Base-by-base conservation (phyloP, 768 basidiomycete species). In the Psilocybe sp. region DNA sequence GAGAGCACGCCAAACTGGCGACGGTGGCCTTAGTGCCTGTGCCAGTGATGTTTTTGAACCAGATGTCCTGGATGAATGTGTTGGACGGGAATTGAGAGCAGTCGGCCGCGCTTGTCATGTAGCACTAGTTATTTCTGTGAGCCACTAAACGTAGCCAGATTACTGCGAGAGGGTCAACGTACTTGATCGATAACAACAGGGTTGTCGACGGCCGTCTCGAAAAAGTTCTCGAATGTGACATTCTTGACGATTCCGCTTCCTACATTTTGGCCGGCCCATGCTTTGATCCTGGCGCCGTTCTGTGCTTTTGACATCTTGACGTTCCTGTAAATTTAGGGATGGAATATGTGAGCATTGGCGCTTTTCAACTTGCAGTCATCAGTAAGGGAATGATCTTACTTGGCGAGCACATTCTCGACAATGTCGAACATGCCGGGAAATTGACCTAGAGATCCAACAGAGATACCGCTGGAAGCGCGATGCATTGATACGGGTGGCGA, bases 261-360 rank as follows among this genome's bases (percentile, higher is more conserved):
- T 23, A 82, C 80, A 46, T 76, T 74, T 13, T 73, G 69, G 4
- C 83, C 85, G 5, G 81, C 83, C 70, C 77, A 87, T 1, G 81
- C 79, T 62, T 87, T 87, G 64, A 85, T 85, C 32, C 85, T 72
- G 1, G 82, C 83, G 1, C 84, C 85, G 54, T 85, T 85, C 58
- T 81, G 70, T 9, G 81, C 80, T 48, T 84, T 82, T 10, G 74
- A 67, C 80, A 85, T 84, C 28, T 65, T 71, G 53, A 85, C 71
- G 57, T 83, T 79, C 38, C 76, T 81, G 55, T 2, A 36, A 15
- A 23, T 6, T 6, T 13, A 7, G 23, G 3, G 23, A 28, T 28
- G 23, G 23, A 7, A 28, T 28, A 28, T 28, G 23, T 28, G 23
- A 28, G 23, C 7, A 7, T 28, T 28, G 23, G 23, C 23, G 3